These are phyloP conservation scores for Aspergillus conjunctus DNA, from an alignment of 495 filamentous ascomycete genomes.

Conservation along the genomic window DNA sequence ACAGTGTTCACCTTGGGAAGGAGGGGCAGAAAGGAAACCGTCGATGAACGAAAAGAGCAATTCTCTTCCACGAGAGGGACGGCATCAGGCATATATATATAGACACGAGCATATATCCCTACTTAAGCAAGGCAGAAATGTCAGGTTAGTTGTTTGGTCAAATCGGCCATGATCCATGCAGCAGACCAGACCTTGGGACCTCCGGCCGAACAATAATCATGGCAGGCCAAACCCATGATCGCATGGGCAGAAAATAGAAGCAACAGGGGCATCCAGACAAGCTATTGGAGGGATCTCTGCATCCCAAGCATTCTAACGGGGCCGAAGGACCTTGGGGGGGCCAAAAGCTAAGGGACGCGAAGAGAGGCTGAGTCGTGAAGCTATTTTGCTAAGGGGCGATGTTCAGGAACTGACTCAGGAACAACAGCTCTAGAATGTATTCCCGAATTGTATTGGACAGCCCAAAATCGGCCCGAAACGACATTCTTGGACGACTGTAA, in stretches of 20 bases:
- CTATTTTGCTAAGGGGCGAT: neutral
- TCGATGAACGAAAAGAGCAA: no score
- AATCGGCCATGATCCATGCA: slow-evolving; percentile 30
- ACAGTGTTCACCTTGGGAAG: no score
- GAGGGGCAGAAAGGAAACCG: no score
- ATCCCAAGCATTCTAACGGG: neutral
- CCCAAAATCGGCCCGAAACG: no score
- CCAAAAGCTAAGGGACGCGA: neutral
- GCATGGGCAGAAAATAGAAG: slow-evolving; percentile 26
- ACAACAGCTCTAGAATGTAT: neutral
- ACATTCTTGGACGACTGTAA: no score
- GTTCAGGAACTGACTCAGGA: neutral
- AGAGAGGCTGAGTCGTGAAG: neutral
- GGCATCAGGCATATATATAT: neutral
- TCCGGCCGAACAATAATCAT: slow-evolving; percentile 18
- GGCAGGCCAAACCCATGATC: slow-evolving; percentile 1
- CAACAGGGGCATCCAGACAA: neutral
- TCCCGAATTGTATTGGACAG: no score
- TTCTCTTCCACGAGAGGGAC: neutral
- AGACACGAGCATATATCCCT: neutral
- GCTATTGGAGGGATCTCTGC: neutral
- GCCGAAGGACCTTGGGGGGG: neutral
- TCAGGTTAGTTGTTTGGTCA: neutral
- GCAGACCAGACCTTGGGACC: slow-evolving; percentile 38
- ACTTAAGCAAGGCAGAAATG: neutral